Percentiles rank a stretch among this genome's conserved stretches.
Evolutionary conservation across 768 basidiomycete species (phyloP).

Genomic region (Cystofilobasidium macerans): DNA sequence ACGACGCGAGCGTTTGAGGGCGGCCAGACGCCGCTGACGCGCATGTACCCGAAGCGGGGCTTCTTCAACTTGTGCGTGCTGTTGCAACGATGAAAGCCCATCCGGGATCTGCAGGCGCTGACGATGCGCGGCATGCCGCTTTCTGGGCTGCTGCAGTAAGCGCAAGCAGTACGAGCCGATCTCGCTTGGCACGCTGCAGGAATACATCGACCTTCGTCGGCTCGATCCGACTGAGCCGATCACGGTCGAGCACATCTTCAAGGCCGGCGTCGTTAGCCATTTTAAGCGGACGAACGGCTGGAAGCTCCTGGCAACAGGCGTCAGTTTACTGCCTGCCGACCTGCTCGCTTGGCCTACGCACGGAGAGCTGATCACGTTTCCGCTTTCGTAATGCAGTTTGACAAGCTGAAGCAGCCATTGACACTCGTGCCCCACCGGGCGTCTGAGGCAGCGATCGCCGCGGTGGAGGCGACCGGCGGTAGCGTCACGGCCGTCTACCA

Average conservation of each 20-base stretch:
- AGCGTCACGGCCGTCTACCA: slow-evolving; percentile 82
- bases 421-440: slow-evolving; percentile 75
- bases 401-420: slow-evolving; percentile 45
- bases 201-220: slow-evolving; percentile 80
- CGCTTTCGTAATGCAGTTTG: slow-evolving; percentile 23
- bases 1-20: slow-evolving; percentile 81
- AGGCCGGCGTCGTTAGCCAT: slow-evolving; percentile 20
- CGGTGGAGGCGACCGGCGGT: slow-evolving; percentile 72
- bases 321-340: slow-evolving; percentile 38
- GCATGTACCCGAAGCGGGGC: slow-evolving; percentile 83
- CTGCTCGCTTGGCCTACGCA: neutral
- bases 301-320: slow-evolving; percentile 69
- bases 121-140: neutral
- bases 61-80: slow-evolving; percentile 87
- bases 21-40: slow-evolving; percentile 87
- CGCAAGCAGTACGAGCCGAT: slow-evolving; percentile 23
- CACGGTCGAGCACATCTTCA: slow-evolving; percentile 76
- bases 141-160: neutral
- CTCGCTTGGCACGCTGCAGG: slow-evolving; percentile 57
- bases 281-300: slow-evolving; percentile 51
- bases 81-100: too few species aligned
- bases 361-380: neutral
- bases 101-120: neutral
- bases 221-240: slow-evolving; percentile 71
- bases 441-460: slow-evolving; percentile 70